Evolutionary conservation across 1,284 basidiomycete species (phyloP), one percentile per base, ranked within the genome.

Genomic region (Cryptococcus hybrid): DNA sequence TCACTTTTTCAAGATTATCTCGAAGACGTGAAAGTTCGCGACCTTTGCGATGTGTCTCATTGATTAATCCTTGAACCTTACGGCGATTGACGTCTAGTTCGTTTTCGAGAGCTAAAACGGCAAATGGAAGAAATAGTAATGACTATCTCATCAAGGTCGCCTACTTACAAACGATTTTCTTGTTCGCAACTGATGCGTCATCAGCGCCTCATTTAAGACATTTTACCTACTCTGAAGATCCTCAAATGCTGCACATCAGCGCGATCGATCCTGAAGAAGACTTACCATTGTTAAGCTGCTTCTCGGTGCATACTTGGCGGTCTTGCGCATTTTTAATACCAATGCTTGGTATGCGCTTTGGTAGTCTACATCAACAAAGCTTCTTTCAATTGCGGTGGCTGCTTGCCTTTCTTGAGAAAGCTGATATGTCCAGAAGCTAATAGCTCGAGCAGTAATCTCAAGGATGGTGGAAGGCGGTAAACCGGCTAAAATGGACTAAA

Each of bases 401-500:
- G 49, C 61, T 44, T 9, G 66, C 68, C 54, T 65, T 44, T 70
- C 66, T 51, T 70, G 68, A 5, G 63, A 62, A 15, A 62, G 64
- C 51, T 70, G 68, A 56, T 70, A 70, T 4, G 61, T 57, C 65
- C 66, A 70, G 49, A 70, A 70, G 46, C 60, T 58, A 49, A 70
- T 58, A 11, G 68, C 63, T 12, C 65, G 59, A 24, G 57, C 53
- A 5, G 68, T 62, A 39, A 70, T 62, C 34, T 70, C 68, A 45
- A 67, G 51, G 38, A 70, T 58, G 13, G 60, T 54, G 2, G 59
- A 49, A 7, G 68, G 68, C 1, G 65, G 47, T 5, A 70, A 47
- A 0, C 67, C 68, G 9, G 68, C 65, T 9, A 70, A 57, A 24
- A 70, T 67, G 15, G 68, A 68, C 66, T 70, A 39, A 3, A 5